These are phyloP conservation scores for Neoscytalidium dimidiatum DNA, from an alignment of 2,329 filamentous ascomycete genomes.

Conservation along the genomic window DNA sequence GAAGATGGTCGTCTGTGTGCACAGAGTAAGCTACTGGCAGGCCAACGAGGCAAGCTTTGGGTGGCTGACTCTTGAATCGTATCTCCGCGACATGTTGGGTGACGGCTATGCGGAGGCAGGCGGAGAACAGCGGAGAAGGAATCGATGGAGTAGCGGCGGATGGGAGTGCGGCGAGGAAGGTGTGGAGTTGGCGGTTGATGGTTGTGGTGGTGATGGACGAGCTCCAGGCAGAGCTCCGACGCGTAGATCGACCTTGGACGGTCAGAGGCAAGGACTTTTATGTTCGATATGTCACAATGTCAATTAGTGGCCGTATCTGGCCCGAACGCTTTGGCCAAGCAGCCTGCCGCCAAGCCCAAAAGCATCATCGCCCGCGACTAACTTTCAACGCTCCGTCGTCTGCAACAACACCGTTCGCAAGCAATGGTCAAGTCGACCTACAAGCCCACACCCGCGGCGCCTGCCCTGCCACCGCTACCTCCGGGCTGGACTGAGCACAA, in stretches of 20 bases:
- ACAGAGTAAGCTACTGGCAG: conserved; percentile 73
- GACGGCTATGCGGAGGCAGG: conserved; percentile 17
- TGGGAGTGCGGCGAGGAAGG: conserved; percentile 19
- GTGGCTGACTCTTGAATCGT: conserved; percentile 85
- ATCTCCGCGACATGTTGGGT: conserved; percentile 84
- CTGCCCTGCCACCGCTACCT: conserved; percentile 60
- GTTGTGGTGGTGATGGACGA: conserved; percentile 22
- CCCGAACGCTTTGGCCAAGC: too few species aligned
- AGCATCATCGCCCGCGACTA: conserved; percentile 31
- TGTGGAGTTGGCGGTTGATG: conserved; percentile 27
- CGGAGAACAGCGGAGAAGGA: not conserved
- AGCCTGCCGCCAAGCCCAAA: conserved; percentile 26
- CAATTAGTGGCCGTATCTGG: too few species aligned
- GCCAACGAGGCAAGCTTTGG: conserved; percentile 76
- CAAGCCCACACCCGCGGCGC: conserved; percentile 53
- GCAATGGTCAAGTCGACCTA: conserved; percentile 78
- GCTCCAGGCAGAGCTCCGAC: conserved; percentile 35
- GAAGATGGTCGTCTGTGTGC: conserved; percentile 91
- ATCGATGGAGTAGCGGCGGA: conserved; percentile 23
- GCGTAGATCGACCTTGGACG: conserved; percentile 11
- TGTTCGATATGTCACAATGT: too few species aligned
- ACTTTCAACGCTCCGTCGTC: conserved; percentile 27
- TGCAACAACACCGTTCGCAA: conserved; percentile 19
- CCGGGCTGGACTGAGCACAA: conserved; percentile 92
- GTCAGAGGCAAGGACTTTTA: too few species aligned